Evolutionary conservation across 1,139 yeast species (phyloP), one percentile per base, ranked within the genome.

Genomic region (Zygosaccharomyces sapae): DNA sequence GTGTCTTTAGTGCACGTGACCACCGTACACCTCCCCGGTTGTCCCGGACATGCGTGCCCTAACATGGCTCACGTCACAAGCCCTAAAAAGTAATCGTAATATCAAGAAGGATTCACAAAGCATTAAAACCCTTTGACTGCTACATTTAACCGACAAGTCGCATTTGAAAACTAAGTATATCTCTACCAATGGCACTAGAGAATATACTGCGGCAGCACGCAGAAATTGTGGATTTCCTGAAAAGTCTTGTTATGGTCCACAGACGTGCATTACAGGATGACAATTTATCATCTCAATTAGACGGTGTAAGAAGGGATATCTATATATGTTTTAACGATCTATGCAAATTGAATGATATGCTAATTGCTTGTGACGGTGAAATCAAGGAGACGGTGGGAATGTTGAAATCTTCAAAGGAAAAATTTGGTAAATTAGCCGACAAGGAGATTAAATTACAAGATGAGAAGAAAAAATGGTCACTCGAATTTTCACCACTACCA

Each of bases 251-350:
- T 2, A 49, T 24, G 5, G 41, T 55, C 3, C 67, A 64, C 47
- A 49, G 48, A 30, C 46, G 48, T 4, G 57, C 59, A 5, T 46
- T 61, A 41, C 47, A 43, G 24, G 59, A 58, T 19, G 53, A 51
- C 27, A 35, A 48, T n/a, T 31, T 33, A 7, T 44, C 47, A 9
- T 35, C 53, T 3, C 51, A 53, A 19, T 36, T 61, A 24, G 55
- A 54, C 25, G 52, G 44, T n/a, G 48, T 62, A 10, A 48, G 68
- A 24, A 55, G 47, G 7, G 63, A 62, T 41, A 56, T 64, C 19
- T 47, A 50, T 27, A 51, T 58, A 3, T 60, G 65, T 38, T 52
- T 62, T 20, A 55, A 57, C 34, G 67, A 63, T 43, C 37, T 62
- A 24, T 51, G 53, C 37, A 51, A 39, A 7, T 41, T 63, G 34